These are phyloP conservation scores for Diutina scorzettiae DNA, from an alignment of 1,139 yeast genomes.

Conservation along the genomic window DNA sequence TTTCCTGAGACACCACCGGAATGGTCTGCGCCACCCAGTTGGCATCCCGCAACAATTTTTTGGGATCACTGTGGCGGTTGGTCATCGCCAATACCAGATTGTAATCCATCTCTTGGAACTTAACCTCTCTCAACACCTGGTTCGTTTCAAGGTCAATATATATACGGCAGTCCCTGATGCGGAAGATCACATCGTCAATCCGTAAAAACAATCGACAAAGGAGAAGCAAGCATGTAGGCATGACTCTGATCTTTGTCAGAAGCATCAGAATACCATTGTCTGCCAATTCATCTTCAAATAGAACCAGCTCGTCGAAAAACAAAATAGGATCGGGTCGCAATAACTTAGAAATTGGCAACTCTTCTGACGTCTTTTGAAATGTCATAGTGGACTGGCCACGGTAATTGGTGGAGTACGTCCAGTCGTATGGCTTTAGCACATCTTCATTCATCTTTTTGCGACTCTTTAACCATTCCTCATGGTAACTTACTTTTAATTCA, in stretches of 20 bases:
- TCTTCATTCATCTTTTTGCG: slow-evolving; percentile 22
- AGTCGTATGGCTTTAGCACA: slow-evolving; percentile 67
- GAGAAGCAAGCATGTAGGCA: slow-evolving; percentile 68
- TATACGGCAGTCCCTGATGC: slow-evolving; percentile 76
- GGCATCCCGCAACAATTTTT: slow-evolving; percentile 64
- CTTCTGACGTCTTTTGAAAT: slow-evolving; percentile 16
- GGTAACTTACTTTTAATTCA: slow-evolving; percentile 58
- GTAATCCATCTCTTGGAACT: slow-evolving; percentile 61
- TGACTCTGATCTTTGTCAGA: slow-evolving; percentile 74
- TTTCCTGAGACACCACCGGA: slow-evolving; percentile 24
- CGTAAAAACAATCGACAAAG: slow-evolving; percentile 72
- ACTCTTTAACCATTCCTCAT: slow-evolving; percentile 65
- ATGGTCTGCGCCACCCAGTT: slow-evolving; percentile 66
- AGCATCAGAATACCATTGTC: slow-evolving; percentile 86
- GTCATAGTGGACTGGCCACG: slow-evolving; percentile 32
- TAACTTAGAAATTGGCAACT: slow-evolving; percentile 60
- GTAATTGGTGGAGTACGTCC: slow-evolving; percentile 87
- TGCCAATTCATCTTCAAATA: slow-evolving; percentile 91
- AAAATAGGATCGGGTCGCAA: slow-evolving; percentile 73
- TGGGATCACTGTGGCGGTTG: slow-evolving; percentile 49
- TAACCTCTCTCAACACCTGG: slow-evolving; percentile 62
- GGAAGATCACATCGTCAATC: slow-evolving; percentile 78
- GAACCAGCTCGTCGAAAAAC: slow-evolving; percentile 76
- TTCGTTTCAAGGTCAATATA: slow-evolving; percentile 66
- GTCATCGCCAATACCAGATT: slow-evolving; percentile 35